Percentiles rank a stretch among this genome's conserved stretches.
Conservation (phyloP, 257 asterid species). For the Cruciata laevipes region DNA sequence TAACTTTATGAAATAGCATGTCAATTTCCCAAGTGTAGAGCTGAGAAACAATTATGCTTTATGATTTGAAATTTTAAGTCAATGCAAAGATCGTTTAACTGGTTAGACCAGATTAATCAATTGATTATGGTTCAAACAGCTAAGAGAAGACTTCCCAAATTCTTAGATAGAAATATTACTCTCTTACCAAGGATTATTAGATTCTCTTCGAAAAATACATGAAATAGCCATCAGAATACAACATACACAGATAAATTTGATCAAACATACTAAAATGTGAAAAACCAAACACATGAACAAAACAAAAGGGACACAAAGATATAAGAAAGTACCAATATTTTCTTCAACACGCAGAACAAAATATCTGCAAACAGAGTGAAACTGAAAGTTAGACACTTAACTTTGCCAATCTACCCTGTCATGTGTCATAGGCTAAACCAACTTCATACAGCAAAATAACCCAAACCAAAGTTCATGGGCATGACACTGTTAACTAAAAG, state of each 20-base stretch:
- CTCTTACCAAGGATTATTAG: background rate
- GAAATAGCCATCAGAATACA: background rate
- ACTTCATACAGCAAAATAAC: background rate
- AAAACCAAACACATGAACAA: constrained; percentile 10
- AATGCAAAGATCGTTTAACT: background rate
- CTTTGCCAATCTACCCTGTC: background rate
- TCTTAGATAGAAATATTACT: background rate
- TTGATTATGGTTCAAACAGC: background rate
- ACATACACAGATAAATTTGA: background rate
- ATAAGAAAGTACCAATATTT: constrained; percentile 55
- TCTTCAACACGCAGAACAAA: constrained; percentile 95
- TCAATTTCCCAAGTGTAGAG: background rate
- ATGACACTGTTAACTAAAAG: background rate
- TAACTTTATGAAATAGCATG: background rate
- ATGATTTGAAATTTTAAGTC: background rate
- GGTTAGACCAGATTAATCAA: background rate
- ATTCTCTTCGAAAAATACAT: background rate
- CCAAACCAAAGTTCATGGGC: background rate
- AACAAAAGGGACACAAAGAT: background rate
- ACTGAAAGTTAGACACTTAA: constrained; percentile 5
- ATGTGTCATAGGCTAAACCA: background rate
- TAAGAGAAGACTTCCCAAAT: background rate
- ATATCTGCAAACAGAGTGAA: constrained; percentile 53
- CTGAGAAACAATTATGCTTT: background rate
- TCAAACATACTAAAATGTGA: background rate